These are phyloP conservation scores for Aspergillus spinulosporus DNA, from an alignment of 2,329 filamentous ascomycete species.

Conservation along the genomic window DNA sequence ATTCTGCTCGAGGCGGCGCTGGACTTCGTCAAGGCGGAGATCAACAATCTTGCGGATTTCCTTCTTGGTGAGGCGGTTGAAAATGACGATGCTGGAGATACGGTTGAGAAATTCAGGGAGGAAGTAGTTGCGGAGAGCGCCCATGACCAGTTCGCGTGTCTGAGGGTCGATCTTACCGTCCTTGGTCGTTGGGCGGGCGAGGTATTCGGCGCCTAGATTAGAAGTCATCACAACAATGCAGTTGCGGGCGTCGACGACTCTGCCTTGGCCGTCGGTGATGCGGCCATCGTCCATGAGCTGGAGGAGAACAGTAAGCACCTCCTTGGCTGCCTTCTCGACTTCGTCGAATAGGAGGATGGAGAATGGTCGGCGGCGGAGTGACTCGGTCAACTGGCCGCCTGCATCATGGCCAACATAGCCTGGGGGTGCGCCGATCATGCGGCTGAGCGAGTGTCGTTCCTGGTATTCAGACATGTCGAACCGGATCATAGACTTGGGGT, in stretches of 20 bases:
- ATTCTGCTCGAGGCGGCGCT: slow-evolving; percentile 84
- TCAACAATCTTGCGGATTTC: slow-evolving; percentile 98
- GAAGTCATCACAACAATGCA: slow-evolving; percentile 99
- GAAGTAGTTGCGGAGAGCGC: slow-evolving; percentile 90
- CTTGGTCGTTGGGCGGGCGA: slow-evolving; percentile 73
- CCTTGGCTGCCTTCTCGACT: slow-evolving; percentile 99
- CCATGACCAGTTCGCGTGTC: slow-evolving; percentile 87
- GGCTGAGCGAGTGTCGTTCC: slow-evolving; percentile 88
- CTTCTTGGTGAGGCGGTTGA: slow-evolving; percentile 85
- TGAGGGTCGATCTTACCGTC: slow-evolving; percentile 84
- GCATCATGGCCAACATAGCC: slow-evolving; percentile 97
- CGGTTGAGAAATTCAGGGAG: slow-evolving; percentile 98
- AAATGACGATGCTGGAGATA: slow-evolving; percentile 94
- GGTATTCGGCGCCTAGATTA: slow-evolving; percentile 91
- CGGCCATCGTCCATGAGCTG: slow-evolving; percentile 99
- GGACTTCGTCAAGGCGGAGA: slow-evolving; percentile 80
- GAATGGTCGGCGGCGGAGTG: slow-evolving; percentile 89
- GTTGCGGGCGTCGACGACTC: slow-evolving; percentile 92
- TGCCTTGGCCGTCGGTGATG: slow-evolving; percentile 96
- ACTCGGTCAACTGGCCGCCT: slow-evolving; percentile 93
- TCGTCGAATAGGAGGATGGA: slow-evolving; percentile 98
- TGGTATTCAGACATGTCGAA: slow-evolving; percentile 99
- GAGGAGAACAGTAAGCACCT: slow-evolving; percentile 93
- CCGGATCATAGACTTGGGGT: slow-evolving; percentile 94
- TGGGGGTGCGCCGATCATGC: slow-evolving; percentile 96